Evolutionary conservation across 495 filamentous ascomycete species (phyloP).

Genomic region (Hyaloscypha bicolor): DNA sequence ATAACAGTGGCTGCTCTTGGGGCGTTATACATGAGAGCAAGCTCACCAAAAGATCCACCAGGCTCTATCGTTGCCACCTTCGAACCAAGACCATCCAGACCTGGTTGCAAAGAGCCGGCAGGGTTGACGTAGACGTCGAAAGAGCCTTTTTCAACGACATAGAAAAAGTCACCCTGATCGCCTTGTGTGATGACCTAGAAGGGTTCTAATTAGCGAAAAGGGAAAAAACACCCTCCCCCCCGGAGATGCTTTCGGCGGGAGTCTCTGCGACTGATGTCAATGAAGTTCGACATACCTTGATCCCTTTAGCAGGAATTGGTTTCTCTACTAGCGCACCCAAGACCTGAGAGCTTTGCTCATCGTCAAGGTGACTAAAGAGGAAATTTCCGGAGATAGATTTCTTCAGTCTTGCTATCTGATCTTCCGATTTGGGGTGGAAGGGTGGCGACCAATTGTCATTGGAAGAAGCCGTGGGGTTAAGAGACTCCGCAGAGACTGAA

Average conservation of each 20-base stretch:
- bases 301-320: conserved; percentile 89
- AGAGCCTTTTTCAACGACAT: conserved; percentile 87
- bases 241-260: neutral
- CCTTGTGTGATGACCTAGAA: conserved; percentile 86
- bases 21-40: conserved; percentile 98
- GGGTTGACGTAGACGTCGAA: conserved; percentile 93
- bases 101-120: conserved; percentile 77
- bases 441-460: conserved; percentile 92
- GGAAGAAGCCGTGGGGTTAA: conserved; percentile 81
- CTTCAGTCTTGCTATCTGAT: conserved; percentile 79
- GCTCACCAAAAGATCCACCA: conserved; percentile 95
- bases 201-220: neutral
- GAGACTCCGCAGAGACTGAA: conserved; percentile 93
- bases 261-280: conserved; percentile 22
- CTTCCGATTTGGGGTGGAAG: conserved; percentile 74
- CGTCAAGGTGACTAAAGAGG: conserved; percentile 91
- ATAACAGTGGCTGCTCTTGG: conserved; percentile 96
- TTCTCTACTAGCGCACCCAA: conserved; percentile 93
- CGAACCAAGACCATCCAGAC: conserved; percentile 79
- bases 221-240: neutral
- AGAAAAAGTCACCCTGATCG: conserved; percentile 96
- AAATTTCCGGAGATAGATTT: conserved; percentile 87
- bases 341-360: conserved; percentile 84
- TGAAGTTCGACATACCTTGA: conserved; percentile 58
- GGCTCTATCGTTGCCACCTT: conserved; percentile 82